A percentile compares a stretch with the other conserved stretches of the same genome.
Evolutionary conservation across 2,329 filamentous ascomycete species (phyloP).

Genomic region (Coniochaeta sp.): DNA sequence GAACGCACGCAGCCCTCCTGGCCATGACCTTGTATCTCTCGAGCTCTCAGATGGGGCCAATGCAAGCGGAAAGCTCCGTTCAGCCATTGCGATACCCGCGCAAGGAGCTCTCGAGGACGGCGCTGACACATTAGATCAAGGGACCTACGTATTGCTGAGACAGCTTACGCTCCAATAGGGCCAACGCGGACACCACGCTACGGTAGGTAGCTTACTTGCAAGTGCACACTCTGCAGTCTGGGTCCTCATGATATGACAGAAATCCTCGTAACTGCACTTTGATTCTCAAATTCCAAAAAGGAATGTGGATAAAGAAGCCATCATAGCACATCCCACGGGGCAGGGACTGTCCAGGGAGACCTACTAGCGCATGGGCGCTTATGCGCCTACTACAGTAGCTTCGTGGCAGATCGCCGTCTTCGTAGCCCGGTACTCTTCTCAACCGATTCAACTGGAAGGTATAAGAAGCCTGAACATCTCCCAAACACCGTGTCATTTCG

Average conservation of each 20-base stretch:
- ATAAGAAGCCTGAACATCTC: neutral
- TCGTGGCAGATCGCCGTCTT: neutral
- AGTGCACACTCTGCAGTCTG: too few relatives aligned
- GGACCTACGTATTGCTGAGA: neutral
- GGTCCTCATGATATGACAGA: too few relatives aligned
- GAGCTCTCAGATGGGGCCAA: neutral
- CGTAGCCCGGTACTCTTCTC: neutral
- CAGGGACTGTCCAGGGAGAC: neutral
- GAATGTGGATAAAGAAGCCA: neutral
- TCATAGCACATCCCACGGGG: neutral
- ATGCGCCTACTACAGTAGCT: neutral
- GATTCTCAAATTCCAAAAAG: neutral
- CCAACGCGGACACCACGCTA: too few relatives aligned
- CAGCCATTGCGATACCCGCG: neutral
- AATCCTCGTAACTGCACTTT: neutral
- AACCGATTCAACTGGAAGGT: too few relatives aligned
- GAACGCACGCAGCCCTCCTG: neutral
- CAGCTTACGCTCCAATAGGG: too few relatives aligned
- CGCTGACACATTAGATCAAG: neutral
- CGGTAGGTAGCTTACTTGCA: too few relatives aligned
- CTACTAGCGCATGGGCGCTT: neutral
- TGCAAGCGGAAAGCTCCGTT: neutral
- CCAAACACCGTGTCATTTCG: neutral
- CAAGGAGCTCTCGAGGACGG: neutral
- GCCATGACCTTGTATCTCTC: neutral